Evolutionary conservation across 2,329 filamentous ascomycete genomes (phyloP).

Genomic region (Lasiodiplodia sp.): DNA sequence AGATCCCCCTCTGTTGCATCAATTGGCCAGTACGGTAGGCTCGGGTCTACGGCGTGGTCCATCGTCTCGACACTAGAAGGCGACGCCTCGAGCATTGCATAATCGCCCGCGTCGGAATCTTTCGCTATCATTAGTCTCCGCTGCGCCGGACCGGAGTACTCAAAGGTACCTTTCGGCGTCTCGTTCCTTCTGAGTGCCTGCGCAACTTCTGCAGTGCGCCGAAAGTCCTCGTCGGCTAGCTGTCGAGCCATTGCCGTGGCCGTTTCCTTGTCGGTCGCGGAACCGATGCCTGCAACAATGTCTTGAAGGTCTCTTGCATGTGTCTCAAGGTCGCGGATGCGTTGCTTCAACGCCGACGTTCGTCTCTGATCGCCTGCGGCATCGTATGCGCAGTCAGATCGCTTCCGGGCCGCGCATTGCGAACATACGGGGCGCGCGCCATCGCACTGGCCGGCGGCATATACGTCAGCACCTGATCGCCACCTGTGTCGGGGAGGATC

Average conservation of each 20-base stretch:
- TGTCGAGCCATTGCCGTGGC: constrained; percentile 13
- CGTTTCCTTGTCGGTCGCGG: constrained; percentile 1
- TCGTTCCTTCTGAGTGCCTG: neutral
- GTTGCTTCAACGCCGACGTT: constrained; percentile 32
- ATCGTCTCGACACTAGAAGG: neutral
- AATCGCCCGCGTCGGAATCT: neutral
- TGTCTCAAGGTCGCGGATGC: constrained; percentile 22
- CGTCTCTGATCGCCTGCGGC: constrained; percentile 32
- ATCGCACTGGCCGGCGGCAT: constrained; percentile 25
- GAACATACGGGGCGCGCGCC: constrained; percentile 32
- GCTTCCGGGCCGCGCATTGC: constrained; percentile 30
- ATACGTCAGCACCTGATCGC: neutral
- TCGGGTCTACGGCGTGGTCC: neutral
- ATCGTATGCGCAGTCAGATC: constrained; percentile 33
- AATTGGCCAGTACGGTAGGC: neutral
- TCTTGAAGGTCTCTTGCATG: constrained; percentile 23
- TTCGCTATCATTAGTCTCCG: neutral
- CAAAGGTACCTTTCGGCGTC: neutral
- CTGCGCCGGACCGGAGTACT: neutral
- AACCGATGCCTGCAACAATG: constrained; percentile 22
- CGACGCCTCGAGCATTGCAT: neutral
- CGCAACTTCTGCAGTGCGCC: neutral
- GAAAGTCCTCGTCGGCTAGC: constrained; percentile 4
- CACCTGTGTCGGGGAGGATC: constrained; percentile 30
- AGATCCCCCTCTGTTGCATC: neutral